Evolutionary conservation across 495 filamentous ascomycete genomes (phyloP).

Genomic region (Cryomyces minteri): DNA sequence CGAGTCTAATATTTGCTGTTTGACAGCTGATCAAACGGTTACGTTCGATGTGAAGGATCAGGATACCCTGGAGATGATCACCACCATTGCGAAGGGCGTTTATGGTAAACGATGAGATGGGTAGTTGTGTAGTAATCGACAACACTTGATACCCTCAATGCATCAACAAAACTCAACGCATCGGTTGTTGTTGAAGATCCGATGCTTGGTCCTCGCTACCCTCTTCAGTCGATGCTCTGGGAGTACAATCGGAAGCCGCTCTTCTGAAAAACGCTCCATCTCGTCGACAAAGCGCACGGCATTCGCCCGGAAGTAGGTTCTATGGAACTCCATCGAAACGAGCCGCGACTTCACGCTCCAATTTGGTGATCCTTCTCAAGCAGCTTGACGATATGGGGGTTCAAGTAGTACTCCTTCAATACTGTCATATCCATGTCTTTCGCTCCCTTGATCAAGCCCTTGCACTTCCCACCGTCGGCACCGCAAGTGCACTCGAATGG

Average conservation of each 20-base stretch:
- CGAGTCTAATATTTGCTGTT: neutral
- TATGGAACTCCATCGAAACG: too few species aligned
- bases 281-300: too few species aligned
- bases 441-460: constrained; percentile 34
- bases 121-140: too few species aligned
- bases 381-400: constrained; percentile 27
- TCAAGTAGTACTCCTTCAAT: constrained; percentile 32
- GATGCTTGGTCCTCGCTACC: too few species aligned
- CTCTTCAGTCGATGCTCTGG: too few species aligned
- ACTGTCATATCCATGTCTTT: constrained; percentile 27
- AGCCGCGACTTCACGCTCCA: too few species aligned
- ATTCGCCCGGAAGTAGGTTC: too few species aligned
- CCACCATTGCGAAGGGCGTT: neutral
- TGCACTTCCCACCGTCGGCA: constrained; percentile 21
- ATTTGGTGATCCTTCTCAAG: neutral
- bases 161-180: too few species aligned
- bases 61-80: neutral
- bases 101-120: neutral
- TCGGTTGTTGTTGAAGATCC: too few species aligned
- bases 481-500: constrained; percentile 50
- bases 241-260: too few species aligned
- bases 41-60: neutral
- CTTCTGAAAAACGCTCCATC: too few species aligned
- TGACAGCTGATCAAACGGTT: neutral
- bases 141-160: too few species aligned